Base-by-base conservation (phyloP, 768 basidiomycete genomes). In the Russula compacta region DNA sequence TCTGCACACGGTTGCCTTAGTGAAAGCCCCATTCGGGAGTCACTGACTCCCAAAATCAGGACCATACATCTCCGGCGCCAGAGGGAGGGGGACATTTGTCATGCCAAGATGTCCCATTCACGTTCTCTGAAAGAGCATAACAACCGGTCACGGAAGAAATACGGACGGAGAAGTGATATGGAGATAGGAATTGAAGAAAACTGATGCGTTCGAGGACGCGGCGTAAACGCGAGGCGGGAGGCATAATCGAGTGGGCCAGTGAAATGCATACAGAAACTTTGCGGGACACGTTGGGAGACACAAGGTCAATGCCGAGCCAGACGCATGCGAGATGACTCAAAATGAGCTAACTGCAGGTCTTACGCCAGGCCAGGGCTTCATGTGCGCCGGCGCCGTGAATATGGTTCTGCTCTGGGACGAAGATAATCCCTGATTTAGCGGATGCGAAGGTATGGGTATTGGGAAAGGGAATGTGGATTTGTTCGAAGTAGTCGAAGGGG, bases 331-430 rank as follows among this genome's bases (percentile, higher is more conserved):
- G n/a, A 32, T 14, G 32, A 19, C 35, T 63, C 52, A 63, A 54
- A 63, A 63, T 33, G 56, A 43, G 52, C 46, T 58, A 21, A 63
- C 46, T n/a, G 61, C 33, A 2, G 61, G 56, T 48, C 51, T 53
- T 33, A 53, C 19, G 5, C 51, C 56, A 32, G 57, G 52, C 61
- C 56, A 63, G 11, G 57, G 52, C 57, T 63, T 58, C 52, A 49
- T 42, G 35, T 63, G 40, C 12, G 39, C 46, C 43, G 61, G 61
- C 33, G 40, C 56, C 2, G 61, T 19, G 61, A 58, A 49, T 6
- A 52, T 24, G 40, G 44, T 21, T 21, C 57, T 58, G 43, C 29
- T 44, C 24, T 63, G 61, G 36, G 52, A 58, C 2, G 57, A 48
- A 50, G 52, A 39, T 8, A 48, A 8, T 40, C 44, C 51, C 14